These are phyloP conservation scores for Mentha longifolia DNA, from an alignment of 257 asterid species.

Conservation along the genomic window DNA sequence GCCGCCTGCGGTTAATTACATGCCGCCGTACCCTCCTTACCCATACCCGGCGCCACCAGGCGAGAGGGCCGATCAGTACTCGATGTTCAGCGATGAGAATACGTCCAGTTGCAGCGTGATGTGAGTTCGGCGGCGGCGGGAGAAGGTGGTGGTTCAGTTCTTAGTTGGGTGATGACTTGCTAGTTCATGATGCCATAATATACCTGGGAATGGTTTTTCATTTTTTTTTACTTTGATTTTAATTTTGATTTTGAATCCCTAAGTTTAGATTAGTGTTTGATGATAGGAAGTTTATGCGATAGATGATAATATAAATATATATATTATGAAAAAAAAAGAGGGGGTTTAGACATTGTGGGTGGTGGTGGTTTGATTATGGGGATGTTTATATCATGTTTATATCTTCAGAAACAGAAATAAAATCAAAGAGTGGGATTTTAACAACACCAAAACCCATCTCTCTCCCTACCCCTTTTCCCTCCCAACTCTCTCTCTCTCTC, in stretches of 20 bases:
- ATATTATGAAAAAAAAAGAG: conserved; percentile 32
- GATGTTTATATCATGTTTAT: conserved; percentile 60
- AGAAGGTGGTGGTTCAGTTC: conserved; percentile 15
- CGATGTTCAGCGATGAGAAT: conserved; percentile 76
- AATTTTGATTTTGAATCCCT: conserved; percentile 12
- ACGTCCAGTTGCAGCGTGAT: conserved; percentile 66
- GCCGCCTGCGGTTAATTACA: conserved; percentile 84
- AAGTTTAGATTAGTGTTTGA: conserved; percentile 51
- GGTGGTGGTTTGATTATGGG: conserved; percentile 37
- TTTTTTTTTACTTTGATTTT: conserved; percentile 26
- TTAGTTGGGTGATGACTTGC: conserved; percentile 35
- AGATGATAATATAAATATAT: conserved; percentile 41
- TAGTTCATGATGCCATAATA: conserved; percentile 45
- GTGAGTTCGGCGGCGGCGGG: conserved; percentile 39
- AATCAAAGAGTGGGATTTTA: conserved; percentile 41
- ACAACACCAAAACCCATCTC: conserved; percentile 25
- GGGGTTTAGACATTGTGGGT: conserved; percentile 40
- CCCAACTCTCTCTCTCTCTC: too few species aligned
- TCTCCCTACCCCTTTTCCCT: too few species aligned
- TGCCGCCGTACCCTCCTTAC: conserved; percentile 71
- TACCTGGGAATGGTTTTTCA: conserved; percentile 48
- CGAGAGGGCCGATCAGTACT: conserved; percentile 52
- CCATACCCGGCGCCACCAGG: conserved; percentile 69
- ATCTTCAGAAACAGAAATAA: conserved; percentile 50
- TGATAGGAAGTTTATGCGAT: conserved; percentile 46